These are phyloP conservation scores for Cyberlindnera veronae DNA, from an alignment of 805 yeast genomes.

Conservation along the genomic window DNA sequence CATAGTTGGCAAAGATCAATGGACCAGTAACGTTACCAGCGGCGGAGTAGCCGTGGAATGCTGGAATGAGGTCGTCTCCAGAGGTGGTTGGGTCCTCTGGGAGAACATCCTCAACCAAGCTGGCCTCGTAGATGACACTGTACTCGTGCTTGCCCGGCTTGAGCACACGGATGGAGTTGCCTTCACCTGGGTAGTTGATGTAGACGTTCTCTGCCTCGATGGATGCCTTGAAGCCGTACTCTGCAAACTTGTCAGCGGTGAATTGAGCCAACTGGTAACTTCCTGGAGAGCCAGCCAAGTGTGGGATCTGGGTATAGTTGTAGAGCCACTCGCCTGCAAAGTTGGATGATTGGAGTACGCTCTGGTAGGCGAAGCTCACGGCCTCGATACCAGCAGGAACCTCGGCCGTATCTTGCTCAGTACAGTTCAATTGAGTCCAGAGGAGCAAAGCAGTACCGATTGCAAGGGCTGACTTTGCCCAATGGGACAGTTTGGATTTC, in stretches of 20 bases:
- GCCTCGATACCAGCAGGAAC: slow-evolving; percentile 7
- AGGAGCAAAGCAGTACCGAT: slow-evolving; percentile 3
- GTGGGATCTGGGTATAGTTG: slow-evolving; percentile 49
- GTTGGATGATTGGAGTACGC: slow-evolving; percentile 28
- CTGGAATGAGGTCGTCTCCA: slow-evolving; percentile 51
- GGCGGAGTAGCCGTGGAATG: slow-evolving; percentile 76
- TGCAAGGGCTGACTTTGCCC: slow-evolving; percentile 1
- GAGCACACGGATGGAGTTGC: slow-evolving; percentile 45
- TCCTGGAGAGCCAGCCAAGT: slow-evolving; percentile 51
- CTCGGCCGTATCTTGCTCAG: too few species aligned
- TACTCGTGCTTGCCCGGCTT: slow-evolving; percentile 10
- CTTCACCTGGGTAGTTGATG: slow-evolving; percentile 56
- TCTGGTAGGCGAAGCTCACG: slow-evolving; percentile 20
- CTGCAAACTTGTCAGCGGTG: slow-evolving; percentile 54
- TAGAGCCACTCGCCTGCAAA: slow-evolving; percentile 52
- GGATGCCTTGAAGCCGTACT: slow-evolving; percentile 52
- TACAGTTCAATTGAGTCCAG: slow-evolving; percentile 3
- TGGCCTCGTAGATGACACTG: slow-evolving; percentile 45
- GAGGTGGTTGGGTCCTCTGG: slow-evolving; percentile 45
- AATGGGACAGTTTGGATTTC: not conserved
- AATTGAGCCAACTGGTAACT: slow-evolving; percentile 48
- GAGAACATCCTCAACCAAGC: slow-evolving; percentile 49
- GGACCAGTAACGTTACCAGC: slow-evolving; percentile 69
- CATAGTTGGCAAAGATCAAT: slow-evolving; percentile 67
- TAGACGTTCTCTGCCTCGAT: slow-evolving; percentile 60